These are phyloP conservation scores for Podospora comata DNA, from an alignment of 495 filamentous ascomycete genomes.

Conservation along the genomic window DNA sequence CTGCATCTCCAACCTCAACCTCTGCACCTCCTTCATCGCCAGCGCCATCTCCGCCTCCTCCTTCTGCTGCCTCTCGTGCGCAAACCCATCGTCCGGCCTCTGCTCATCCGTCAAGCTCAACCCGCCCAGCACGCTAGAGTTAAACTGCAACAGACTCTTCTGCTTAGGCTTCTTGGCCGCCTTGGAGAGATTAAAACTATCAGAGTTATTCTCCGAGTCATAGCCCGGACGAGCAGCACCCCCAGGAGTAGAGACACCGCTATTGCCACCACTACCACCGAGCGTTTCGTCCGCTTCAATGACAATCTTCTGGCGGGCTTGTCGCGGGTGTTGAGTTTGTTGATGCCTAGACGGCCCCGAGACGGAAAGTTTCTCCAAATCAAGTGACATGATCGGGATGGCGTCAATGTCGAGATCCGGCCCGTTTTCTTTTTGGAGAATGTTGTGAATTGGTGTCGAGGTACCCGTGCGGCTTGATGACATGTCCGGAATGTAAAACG, in stretches of 20 bases:
- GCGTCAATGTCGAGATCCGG: slow-evolving; percentile 82
- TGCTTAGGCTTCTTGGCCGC: slow-evolving; percentile 41
- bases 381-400: slow-evolving; percentile 91
- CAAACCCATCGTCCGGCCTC: slow-evolving; percentile 34
- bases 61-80: slow-evolving; percentile 53
- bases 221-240: slow-evolving; percentile 29
- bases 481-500: slow-evolving; percentile 77
- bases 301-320: slow-evolving; percentile 50
- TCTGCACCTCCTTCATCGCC: slow-evolving; percentile 83
- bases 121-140: slow-evolving; percentile 71
- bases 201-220: slow-evolving; percentile 46
- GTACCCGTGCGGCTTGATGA: slow-evolving; percentile 46
- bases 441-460: slow-evolving; percentile 69
- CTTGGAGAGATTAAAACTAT: slow-evolving; percentile 34
- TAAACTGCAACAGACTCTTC: slow-evolving; percentile 68
- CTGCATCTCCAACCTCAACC: slow-evolving; percentile 85
- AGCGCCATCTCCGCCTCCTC: slow-evolving; percentile 80
- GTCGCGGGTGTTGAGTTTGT: slow-evolving; percentile 22
- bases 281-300: slow-evolving; percentile 61
- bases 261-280: slow-evolving; percentile 40
- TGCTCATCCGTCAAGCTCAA: slow-evolving; percentile 56
- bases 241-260: slow-evolving; percentile 40
- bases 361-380: slow-evolving; percentile 54
- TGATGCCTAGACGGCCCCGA: slow-evolving; percentile 7
- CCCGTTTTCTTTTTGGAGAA: slow-evolving; percentile 63